Percentiles rank a stretch among this genome's conserved stretches.
Evolutionary conservation across 345 rosid species (phyloP).

Genomic region (Anacardium occidentale): DNA sequence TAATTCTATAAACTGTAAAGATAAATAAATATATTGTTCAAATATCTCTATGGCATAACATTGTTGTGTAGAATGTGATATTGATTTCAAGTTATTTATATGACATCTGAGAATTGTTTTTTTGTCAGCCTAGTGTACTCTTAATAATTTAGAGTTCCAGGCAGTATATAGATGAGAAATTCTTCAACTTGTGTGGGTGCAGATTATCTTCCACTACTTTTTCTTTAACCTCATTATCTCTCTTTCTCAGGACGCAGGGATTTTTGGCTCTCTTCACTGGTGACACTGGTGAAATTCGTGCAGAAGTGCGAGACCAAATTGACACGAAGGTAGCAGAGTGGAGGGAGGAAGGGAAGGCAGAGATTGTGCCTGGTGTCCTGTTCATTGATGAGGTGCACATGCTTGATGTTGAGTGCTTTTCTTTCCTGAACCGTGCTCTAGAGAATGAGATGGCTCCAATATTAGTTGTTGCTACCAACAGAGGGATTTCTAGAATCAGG

Average conservation of each 20-base stretch:
- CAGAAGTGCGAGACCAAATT: conserved; percentile 93
- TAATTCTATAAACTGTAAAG: background rate
- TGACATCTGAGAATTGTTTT: background rate
- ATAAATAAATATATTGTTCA: background rate
- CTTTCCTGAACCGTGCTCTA: conserved; percentile 90
- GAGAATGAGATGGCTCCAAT: conserved; percentile 98
- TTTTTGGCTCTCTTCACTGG: conserved; percentile 95
- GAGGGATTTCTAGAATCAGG: conserved; percentile 88
- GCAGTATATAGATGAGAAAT: background rate
- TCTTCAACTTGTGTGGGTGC: background rate
- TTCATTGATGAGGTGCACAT: conserved; percentile 97
- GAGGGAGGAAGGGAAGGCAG: conserved; percentile 99
- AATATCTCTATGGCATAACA: background rate
- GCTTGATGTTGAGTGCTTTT: conserved; percentile 99
- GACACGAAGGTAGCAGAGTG: conserved; percentile 96
- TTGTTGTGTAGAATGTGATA: background rate
- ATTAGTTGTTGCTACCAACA: conserved; percentile 85
- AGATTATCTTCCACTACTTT: background rate
- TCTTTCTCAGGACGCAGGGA: conserved; percentile 71
- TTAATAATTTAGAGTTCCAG: background rate
- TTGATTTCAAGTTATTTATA: background rate
- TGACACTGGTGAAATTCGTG: conserved; percentile 92
- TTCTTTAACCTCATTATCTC: conserved; percentile 4
- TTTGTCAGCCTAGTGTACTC: background rate
- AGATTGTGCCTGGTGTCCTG: conserved; percentile 92